Percentiles rank a stretch among this genome's conserved stretches.
These are phyloP conservation scores for Pseudocercospora vitis DNA, from an alignment of 2,329 filamentous ascomycete species.

Conservation along the genomic window DNA sequence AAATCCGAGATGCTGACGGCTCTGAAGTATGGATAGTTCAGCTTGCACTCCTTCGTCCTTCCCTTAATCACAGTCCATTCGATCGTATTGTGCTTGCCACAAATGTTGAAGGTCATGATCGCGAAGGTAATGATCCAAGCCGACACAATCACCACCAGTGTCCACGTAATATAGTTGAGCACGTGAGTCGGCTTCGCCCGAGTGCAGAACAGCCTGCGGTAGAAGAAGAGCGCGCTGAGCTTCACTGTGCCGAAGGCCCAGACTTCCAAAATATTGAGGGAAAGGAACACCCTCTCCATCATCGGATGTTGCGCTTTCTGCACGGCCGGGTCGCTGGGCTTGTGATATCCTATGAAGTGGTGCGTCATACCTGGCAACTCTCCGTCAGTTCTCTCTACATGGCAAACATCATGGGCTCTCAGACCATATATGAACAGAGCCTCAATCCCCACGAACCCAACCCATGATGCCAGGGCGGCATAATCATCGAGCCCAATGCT, in stretches of 20 bases:
- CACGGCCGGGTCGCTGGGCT: slow-evolving; percentile 4
- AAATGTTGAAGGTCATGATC: slow-evolving; percentile 7
- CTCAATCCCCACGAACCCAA: slow-evolving; percentile 5
- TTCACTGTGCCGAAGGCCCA: slow-evolving; percentile 14
- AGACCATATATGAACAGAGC: slow-evolving; percentile 3
- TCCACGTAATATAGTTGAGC: slow-evolving; percentile 4
- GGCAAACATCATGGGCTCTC: not conserved
- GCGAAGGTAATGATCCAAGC: slow-evolving; percentile 10
- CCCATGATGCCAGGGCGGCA: slow-evolving; percentile 4
- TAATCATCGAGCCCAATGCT: slow-evolving; percentile 2
- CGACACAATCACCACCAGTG: slow-evolving; percentile 3
- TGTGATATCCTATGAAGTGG: slow-evolving; percentile 4
- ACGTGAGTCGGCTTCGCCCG: not conserved
- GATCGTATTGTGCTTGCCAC: slow-evolving; percentile 4
- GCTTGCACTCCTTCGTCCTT: not conserved
- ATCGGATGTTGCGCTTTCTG: not conserved
- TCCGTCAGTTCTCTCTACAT: not conserved
- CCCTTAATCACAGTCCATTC: not conserved
- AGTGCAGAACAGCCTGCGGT: slow-evolving; percentile 13
- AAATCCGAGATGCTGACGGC: slow-evolving; percentile 9
- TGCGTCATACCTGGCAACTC: not conserved
- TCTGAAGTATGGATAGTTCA: slow-evolving; percentile 5
- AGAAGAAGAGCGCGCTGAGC: slow-evolving; percentile 12
- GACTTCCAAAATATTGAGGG: slow-evolving; percentile 3
- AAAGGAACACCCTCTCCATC: slow-evolving; percentile 6